Conservation (phyloP, 352 stramenopile species). For the Phytophthora constricta region DNA sequence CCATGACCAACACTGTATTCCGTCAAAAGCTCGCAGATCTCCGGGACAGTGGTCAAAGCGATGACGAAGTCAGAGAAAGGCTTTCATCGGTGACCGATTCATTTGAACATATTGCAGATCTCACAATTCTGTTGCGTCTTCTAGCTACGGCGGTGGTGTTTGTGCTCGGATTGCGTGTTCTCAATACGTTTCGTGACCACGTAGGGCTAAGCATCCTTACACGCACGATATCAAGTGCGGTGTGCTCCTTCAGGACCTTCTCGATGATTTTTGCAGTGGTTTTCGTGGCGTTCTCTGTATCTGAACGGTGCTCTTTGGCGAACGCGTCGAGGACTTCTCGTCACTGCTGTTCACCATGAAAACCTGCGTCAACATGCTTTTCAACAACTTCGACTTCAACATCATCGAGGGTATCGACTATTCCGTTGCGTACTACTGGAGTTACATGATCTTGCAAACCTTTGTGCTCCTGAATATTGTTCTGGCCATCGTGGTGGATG, state of each 20-base stretch:
- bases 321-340: constrained; percentile 56
- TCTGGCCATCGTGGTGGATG: constrained; percentile 69
- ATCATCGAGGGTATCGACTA: constrained; percentile 44
- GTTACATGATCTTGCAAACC: constrained; percentile 67
- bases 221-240: constrained; percentile 50
- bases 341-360: constrained; percentile 49
- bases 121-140: constrained; percentile 41
- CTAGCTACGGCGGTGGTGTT: constrained; percentile 45
- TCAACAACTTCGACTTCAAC: constrained; percentile 65
- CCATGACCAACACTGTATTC: too few relatives aligned
- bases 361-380: constrained; percentile 73
- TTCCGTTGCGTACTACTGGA: constrained; percentile 69
- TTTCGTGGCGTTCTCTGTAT: constrained; percentile 55
- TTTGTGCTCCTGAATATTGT: constrained; percentile 80
- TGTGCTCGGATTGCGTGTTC: constrained; percentile 40
- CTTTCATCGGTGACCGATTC: constrained; percentile 20
- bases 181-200: constrained; percentile 61
- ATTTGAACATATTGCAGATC: constrained; percentile 40
- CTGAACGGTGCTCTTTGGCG: constrained; percentile 64
- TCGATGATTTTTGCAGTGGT: constrained; percentile 62
- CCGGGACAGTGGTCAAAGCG: too few relatives aligned
- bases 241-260: constrained; percentile 58
- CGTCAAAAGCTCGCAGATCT: too few relatives aligned
- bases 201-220: constrained; percentile 64
- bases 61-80: constrained; percentile 3